Evolutionary conservation across 352 stramenopile genomes (phyloP), one percentile per base, ranked within the genome.

Genomic region (Globisporangium rhizosaccharum): DNA sequence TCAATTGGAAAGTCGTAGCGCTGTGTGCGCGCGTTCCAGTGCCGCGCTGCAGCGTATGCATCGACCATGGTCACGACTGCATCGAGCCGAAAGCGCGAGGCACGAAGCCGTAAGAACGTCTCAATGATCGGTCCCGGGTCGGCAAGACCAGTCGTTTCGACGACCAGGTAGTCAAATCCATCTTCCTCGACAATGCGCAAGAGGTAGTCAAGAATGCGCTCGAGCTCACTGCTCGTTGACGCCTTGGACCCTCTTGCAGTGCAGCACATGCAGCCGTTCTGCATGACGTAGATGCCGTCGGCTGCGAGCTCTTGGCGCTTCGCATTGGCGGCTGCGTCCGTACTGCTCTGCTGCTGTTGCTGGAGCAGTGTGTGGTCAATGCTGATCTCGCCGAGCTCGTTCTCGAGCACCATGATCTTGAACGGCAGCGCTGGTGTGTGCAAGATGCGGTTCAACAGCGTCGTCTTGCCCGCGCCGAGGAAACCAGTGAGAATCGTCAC

Each of bases 201-300:
- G 37, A 92, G 71, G 39, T 94, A 91, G 64, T 96, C 80, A 2
- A 98, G 67, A 63, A 98, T 97, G 17, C 91, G 85, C 65, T 98
- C 90, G 0, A 99, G 73, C 28, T 90, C 79, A 54, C 71, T 70
- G 48, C 91, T 97, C 48, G 85, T 76, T 20, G 97, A 90, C 42
- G 98, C 76, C 69, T 98, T 96, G 30, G 90, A 90, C 12, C 91
- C 75, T 45, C 65, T 63, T 14, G 98, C 90, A 12, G 92, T 97
- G 73, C 97, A 99, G 80, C 97, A 99, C 64, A 99, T 97, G 68
- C 97, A 99, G 44, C 96, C 96, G 72, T 99, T 99, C 74, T 98
- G 87, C 78, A 99, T 96, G 37, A 96, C 96, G 57, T 98, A 96
- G 51, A 99, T 90, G 58, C 98, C 96, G 63, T 89, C 79, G 4